Evolutionary conservation across 108 stramenopile genomes (phyloP), one percentile per base, ranked within the genome.

Genomic region (Pseudonitzschia multiseries): DNA sequence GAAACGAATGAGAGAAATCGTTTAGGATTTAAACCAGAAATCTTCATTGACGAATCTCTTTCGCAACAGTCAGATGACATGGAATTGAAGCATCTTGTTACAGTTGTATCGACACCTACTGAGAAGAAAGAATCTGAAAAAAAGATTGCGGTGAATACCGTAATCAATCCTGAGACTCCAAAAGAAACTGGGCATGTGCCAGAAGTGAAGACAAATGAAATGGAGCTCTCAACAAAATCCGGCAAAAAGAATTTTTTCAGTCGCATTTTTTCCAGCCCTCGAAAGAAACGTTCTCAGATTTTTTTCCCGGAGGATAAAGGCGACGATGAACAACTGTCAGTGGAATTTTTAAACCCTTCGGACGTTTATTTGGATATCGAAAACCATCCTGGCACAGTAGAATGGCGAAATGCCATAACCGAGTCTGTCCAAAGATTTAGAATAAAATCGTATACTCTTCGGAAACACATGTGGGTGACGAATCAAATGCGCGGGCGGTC

Each of bases 381-480:
- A 24, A 27, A 67, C 36, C 66, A 67, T 50, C 43, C 46, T 21
- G 66, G 66, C 15, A 67, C 66, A 48, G 12, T 67, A 44, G 66
- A 32, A 15, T 67, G 43, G 46, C 43, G 66, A 50, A 67, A 51
- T 41, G 17, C n/a, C 0, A 51, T 67, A 12, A 28, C 43, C 21
- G 46, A 67, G 27, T 44, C 66, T 13, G 43, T 67, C 43, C 46
- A 44, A 17, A n/a, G 17, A 67, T 67, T 67, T 67, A 22, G 22
- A 67, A 67, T 67, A 9, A 67, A 48, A 1, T 48, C 66, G 28
- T 67, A 67, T 50, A 67, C 66, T 48, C 26, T 67, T 8, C 17
- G 66, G 42, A 67, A 67, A 41, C 66, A 67, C 46, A 44, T 22
- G 27, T 67, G 66, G 66, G 46, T 67, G 46, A 67, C 48, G 44